Base-by-base conservation (phyloP, 2,329 filamentous ascomycete species). In the Trichophyton benhamiae region DNA sequence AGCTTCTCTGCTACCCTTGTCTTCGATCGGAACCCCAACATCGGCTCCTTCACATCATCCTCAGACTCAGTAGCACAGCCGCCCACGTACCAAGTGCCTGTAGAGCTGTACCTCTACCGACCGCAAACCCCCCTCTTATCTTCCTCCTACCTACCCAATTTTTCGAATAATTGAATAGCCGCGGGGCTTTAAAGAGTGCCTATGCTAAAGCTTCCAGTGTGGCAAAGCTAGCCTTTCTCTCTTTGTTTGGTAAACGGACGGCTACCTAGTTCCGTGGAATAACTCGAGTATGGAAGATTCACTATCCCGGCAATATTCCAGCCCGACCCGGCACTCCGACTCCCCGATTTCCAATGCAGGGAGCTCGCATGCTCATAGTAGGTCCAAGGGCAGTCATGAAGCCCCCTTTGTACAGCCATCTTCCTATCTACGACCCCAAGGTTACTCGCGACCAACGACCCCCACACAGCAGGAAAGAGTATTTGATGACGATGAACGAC, bases 401-500 rank as follows among this genome's bases (percentile, higher is more conserved):
- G 69, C 64, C 62, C 72, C 69, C 67, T 79, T 78, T 67, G 75
- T 79, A 67, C 75, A 78, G 70, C 78, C 76, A 64, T 75, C 76
- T 66, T 78, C 76, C 64, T 77, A 77, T 67, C 72, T 79, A 66
- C 76, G 74, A 60, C 76, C 72, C 60, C 69, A 70, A 63, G 68
- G 68, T 61, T 65, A 69, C 53, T 73, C 75, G 60, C 70, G 71
- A 66, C 72, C 75, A 72, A 76, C 75, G 70, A 68, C 73, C 65
- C 71, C 74, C 49, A 55, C 49, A 27, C 70, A 72, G 66, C 69
- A 72, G 60, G 75, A 79, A 66, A 75, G 75, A 68, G 72, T 75
- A 58, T 74, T 79, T 66, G 77, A 80, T 65, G 70, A 72, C 67
- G 78, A 79, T 70, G 78, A 80, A 72, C 73, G 75, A 68, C 72